phyloP scores from a whole-genome alignment of 176 grass and related monocot species.

The Cymbopogon citratus region DNA sequence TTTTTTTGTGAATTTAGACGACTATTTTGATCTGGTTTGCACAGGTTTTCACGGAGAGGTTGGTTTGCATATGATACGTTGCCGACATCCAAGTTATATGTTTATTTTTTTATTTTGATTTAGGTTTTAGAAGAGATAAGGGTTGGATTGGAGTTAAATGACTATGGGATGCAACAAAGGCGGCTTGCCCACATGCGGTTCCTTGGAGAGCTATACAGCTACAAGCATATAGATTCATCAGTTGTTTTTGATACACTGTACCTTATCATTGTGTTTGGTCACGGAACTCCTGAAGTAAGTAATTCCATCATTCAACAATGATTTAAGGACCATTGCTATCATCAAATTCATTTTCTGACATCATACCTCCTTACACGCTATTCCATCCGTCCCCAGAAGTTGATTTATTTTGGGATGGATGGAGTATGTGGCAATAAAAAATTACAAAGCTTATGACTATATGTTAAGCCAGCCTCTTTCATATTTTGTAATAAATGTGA shows the following conservation, averaged over 20 bases:
- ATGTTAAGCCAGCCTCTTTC: background rate
- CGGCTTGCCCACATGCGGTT: slow-evolving; percentile 88
- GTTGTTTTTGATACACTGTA: slow-evolving; percentile 94
- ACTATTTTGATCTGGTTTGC: too few relatives aligned
- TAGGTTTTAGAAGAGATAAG: slow-evolving; percentile 98
- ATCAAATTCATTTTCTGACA: background rate
- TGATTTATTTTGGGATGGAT: too few relatives aligned
- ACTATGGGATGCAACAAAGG: slow-evolving; percentile 92
- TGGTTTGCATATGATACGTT: too few relatives aligned
- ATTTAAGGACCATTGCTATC: slow-evolving; percentile 1
- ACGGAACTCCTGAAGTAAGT: slow-evolving; percentile 92
- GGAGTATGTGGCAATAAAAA: background rate
- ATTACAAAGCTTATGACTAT: background rate
- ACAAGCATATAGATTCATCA: slow-evolving; percentile 81
- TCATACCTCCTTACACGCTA: background rate
- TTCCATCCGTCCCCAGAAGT: background rate
- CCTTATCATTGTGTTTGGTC: slow-evolving; percentile 74
- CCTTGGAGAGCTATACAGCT: slow-evolving; percentile 95
- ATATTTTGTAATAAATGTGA: background rate
- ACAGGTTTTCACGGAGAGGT: too few relatives aligned
- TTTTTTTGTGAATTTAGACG: too few relatives aligned
- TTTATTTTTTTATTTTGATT: slow-evolving; percentile 32
- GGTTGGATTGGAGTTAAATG: slow-evolving; percentile 85
- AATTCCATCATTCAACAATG: slow-evolving; percentile 13
- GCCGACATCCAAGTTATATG: slow-evolving; percentile 24